Conservation (phyloP, 345 rosid species). For the Citrus medica region DNA sequence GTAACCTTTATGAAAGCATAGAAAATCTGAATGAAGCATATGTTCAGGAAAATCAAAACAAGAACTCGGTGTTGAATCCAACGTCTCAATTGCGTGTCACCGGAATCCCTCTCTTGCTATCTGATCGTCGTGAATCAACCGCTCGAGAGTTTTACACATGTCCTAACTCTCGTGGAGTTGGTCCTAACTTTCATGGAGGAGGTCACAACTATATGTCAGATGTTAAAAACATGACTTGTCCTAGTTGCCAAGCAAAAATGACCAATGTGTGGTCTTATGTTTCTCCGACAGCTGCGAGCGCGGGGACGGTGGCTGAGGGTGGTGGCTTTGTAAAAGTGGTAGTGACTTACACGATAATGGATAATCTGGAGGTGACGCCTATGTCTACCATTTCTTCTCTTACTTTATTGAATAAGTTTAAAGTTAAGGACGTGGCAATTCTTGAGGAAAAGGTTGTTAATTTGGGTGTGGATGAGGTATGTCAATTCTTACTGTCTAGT, state of each 20-base stretch:
- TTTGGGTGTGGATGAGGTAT: background rate
- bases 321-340: conserved; percentile 27
- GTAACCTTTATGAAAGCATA: conserved; percentile 1
- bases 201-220: background rate
- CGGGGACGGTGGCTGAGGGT: background rate
- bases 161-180: background rate
- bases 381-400: conserved; percentile 3
- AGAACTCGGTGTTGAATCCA: conserved; percentile 1
- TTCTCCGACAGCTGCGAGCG: background rate
- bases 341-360: conserved; percentile 31
- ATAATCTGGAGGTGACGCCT: conserved; percentile 29
- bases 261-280: background rate
- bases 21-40: background rate
- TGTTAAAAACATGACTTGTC: background rate
- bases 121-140: background rate
- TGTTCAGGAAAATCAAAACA: background rate
- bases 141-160: background rate
- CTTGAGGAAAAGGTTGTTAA: conserved; percentile 12
- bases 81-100: background rate
- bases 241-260: background rate
- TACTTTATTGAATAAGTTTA: conserved; percentile 12
- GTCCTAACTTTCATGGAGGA: fast-evolving
- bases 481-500: background rate
- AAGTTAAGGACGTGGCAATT: background rate
- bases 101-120: background rate